Base-by-base conservation (phyloP, 2,329 filamentous ascomycete genomes). In the Thelonectria olida region DNA sequence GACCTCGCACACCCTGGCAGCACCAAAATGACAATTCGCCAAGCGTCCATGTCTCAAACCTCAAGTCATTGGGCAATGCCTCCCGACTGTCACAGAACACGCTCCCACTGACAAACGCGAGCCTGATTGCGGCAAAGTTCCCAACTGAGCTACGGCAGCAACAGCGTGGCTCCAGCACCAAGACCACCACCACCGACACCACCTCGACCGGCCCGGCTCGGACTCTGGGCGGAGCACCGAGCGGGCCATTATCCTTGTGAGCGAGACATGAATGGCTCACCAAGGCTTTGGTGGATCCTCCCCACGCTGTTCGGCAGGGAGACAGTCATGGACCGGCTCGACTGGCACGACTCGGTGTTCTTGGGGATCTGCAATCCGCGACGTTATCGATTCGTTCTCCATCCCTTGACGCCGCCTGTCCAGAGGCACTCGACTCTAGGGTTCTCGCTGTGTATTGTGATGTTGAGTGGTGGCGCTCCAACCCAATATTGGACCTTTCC, bases 161-260 rank as follows among this genome's bases (percentile, higher is more conserved):
- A 56, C 50, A 55, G 54, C 58, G 56, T 69, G 64, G 63, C 63
- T 54, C 63, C 59, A 56, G 34, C 54, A 61, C 63, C 60, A 53
- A 61, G 52, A 66, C 58, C 45, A 62, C 61, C 39, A 51, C 65
- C 57, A 51, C 58, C n/a, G n/a, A n/a, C n/a, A 8, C 13, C 54
- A 64, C 50, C 54, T 63, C 51, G 56, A 71, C 69, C 69, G 69
- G 69, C 61, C 69, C 67, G 69, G 69, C 66, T 71, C 69, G 69
- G 69, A 70, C 34, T 61, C 70, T 62, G 53, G 60, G 66, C 67
- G 69, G 66, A 69, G 67, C 59, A 66, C 67, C 64, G 66, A 70
- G 63, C 67, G 53, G 62, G 59, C 49, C 65, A 34, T 31, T 53
- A 44, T 54, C 63, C 42, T 54, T 63, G 51, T 45, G 44, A 59